phyloP scores from a whole-genome alignment of 306 rosid species.

The Bauhinia variegata region DNA sequence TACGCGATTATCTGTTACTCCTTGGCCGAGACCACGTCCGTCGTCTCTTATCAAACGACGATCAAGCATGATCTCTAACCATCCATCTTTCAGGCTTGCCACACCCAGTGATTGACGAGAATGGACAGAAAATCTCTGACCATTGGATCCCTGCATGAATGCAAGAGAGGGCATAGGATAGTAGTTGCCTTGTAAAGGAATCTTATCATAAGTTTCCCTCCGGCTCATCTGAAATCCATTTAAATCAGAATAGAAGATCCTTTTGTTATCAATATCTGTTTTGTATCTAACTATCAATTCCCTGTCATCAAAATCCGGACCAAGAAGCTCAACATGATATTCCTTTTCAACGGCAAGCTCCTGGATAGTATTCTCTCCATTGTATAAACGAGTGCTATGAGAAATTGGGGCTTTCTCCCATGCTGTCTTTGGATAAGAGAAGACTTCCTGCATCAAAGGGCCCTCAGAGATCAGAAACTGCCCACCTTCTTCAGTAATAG shows the following conservation, averaged over 20 bases:
- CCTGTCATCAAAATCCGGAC: slow-evolving; percentile 67
- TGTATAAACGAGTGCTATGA: slow-evolving; percentile 88
- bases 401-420: slow-evolving; percentile 81
- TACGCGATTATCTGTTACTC: slow-evolving; percentile 89
- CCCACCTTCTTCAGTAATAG: slow-evolving; percentile 71
- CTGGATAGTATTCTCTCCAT: slow-evolving; percentile 66
- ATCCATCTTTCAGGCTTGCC: slow-evolving; percentile 87
- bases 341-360: slow-evolving; percentile 85
- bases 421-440: slow-evolving; percentile 75
- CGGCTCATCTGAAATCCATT: slow-evolving; percentile 98
- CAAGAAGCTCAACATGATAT: slow-evolving; percentile 88
- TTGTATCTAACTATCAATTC: slow-evolving; percentile 88
- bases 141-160: slow-evolving; percentile 76
- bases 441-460: slow-evolving; percentile 85
- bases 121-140: slow-evolving; percentile 88
- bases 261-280: slow-evolving; percentile 79
- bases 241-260: slow-evolving; percentile 79
- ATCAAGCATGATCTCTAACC: slow-evolving; percentile 98
- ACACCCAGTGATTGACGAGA: slow-evolving; percentile 90
- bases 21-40: slow-evolving; percentile 98
- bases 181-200: slow-evolving; percentile 94
- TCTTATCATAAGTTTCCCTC: slow-evolving; percentile 90
- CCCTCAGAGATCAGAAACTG: slow-evolving; percentile 74
- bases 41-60: slow-evolving; percentile 89
- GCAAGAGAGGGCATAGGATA: slow-evolving; percentile 96